Conservation (phyloP, 306 rosid genomes). For the Castanea crenata region DNA sequence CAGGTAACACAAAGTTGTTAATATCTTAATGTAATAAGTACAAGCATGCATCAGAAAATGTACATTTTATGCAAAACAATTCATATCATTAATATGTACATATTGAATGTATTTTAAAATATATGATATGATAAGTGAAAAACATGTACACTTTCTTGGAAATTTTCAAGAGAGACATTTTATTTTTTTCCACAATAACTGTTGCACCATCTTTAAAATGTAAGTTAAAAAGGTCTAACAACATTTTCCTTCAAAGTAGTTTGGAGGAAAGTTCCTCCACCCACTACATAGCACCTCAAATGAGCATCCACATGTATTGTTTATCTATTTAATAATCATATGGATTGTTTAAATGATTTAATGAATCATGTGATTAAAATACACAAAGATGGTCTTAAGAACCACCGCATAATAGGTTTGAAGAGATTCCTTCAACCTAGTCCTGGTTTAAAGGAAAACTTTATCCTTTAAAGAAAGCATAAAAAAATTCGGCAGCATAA, state of each 20-base stretch:
- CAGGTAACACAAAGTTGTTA: neutral
- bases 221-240: neutral
- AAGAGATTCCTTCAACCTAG: too few relatives aligned
- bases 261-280: too few relatives aligned
- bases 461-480: too few relatives aligned
- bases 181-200: neutral
- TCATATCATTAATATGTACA: neutral
- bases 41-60: neutral
- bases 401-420: too few relatives aligned
- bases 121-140: neutral
- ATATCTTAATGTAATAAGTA: neutral
- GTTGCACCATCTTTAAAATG: neutral
- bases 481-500: neutral
- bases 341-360: too few relatives aligned
- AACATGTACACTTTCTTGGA: neutral
- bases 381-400: too few relatives aligned
- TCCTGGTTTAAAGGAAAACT: too few relatives aligned
- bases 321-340: too few relatives aligned
- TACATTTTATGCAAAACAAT: neutral
- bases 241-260: too few relatives aligned
- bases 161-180: neutral
- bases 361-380: too few relatives aligned
- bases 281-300: too few relatives aligned
- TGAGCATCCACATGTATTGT: too few relatives aligned
- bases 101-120: neutral